Conservation (phyloP, 2,329 filamentous ascomycete species). For the Stylonectria norvegica region DNA sequence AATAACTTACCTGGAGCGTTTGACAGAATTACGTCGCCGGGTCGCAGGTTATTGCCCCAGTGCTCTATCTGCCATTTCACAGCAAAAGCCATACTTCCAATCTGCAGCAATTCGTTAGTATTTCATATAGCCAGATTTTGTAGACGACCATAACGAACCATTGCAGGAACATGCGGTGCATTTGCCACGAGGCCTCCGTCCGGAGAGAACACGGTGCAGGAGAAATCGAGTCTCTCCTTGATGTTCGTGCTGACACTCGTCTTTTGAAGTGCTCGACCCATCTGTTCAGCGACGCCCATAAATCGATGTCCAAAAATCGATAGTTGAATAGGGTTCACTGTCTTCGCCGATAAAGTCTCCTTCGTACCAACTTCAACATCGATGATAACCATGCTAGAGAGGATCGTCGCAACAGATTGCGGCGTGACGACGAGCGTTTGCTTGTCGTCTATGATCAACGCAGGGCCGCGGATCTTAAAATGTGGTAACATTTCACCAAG, state of each 20-base stretch:
- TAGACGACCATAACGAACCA: not conserved
- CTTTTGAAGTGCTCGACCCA: constrained; percentile 75
- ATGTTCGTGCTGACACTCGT: constrained; percentile 76
- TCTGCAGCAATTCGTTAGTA: constrained; percentile 51
- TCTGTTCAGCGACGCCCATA: constrained; percentile 81
- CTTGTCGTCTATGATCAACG: constrained; percentile 78
- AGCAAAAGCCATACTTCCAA: constrained; percentile 80
- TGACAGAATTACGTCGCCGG: constrained; percentile 74
- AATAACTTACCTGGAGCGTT: constrained; percentile 65
- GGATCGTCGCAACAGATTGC: constrained; percentile 68
- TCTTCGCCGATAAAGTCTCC: constrained; percentile 12
- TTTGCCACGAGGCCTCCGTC: constrained; percentile 73
- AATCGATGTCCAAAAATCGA: constrained; percentile 77
- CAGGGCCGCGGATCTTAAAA: constrained; percentile 70
- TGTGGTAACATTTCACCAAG: constrained; percentile 69
- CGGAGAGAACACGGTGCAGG: constrained; percentile 72
- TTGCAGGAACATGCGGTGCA: constrained; percentile 65
- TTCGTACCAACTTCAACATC: constrained; percentile 59
- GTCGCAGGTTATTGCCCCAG: constrained; percentile 70
- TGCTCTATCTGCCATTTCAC: constrained; percentile 73
- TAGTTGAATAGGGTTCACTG: constrained; percentile 72
- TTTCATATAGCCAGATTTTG: too few species aligned
- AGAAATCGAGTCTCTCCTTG: constrained; percentile 77
- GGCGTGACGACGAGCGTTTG: constrained; percentile 90
- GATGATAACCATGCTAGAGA: constrained; percentile 83